phyloP scores from a whole-genome alignment of 768 basidiomycete species.

The Chalciporus sphaerocephalus region DNA sequence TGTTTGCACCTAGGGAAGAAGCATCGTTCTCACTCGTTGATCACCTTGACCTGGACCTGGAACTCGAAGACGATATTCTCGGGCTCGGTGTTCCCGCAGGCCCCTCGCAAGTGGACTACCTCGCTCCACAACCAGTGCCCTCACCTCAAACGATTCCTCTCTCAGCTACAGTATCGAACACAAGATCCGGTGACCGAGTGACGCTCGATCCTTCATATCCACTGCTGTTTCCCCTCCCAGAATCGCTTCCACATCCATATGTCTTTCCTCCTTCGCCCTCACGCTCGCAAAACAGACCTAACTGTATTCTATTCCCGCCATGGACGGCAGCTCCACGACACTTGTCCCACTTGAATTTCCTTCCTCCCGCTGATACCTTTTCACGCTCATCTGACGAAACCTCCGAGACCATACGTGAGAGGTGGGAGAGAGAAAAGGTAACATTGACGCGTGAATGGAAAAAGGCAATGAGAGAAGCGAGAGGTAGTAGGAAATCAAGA shows the following conservation, averaged over 20 bases:
- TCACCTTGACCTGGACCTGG: slow-evolving; percentile 70
- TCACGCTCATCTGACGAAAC: slow-evolving; percentile 22
- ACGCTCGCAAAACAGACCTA: slow-evolving; percentile 16
- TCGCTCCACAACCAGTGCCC: slow-evolving; percentile 3
- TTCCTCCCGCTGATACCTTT: slow-evolving; percentile 18
- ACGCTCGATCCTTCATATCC: slow-evolving; percentile 51
- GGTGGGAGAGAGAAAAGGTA: slow-evolving; percentile 68
- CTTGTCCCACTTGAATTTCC: slow-evolving; percentile 47
- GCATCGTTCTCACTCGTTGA: slow-evolving; percentile 72
- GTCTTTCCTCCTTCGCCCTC: slow-evolving; percentile 12
- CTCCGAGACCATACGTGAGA: slow-evolving; percentile 48
- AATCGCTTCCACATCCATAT: slow-evolving; percentile 17
- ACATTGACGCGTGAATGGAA: slow-evolving; percentile 77
- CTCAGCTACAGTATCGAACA: slow-evolving; percentile 1
- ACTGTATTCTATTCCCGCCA: slow-evolving; percentile 21
- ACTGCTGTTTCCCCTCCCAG: slow-evolving; percentile 57
- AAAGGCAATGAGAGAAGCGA: slow-evolving; percentile 68
- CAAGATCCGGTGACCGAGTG: slow-evolving; percentile 18
- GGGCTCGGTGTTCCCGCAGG: slow-evolving; percentile 18
- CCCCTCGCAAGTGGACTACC: slow-evolving; percentile 1
- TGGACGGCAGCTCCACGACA: slow-evolving; percentile 43
- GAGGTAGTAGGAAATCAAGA: slow-evolving; percentile 56
- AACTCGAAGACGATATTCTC: slow-evolving; percentile 55
- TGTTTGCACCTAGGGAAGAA: slow-evolving; percentile 68
- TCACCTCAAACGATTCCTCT: neutral